Base-by-base conservation (phyloP, 805 yeast genomes). In the Torulaspora microellipsoides region DNA sequence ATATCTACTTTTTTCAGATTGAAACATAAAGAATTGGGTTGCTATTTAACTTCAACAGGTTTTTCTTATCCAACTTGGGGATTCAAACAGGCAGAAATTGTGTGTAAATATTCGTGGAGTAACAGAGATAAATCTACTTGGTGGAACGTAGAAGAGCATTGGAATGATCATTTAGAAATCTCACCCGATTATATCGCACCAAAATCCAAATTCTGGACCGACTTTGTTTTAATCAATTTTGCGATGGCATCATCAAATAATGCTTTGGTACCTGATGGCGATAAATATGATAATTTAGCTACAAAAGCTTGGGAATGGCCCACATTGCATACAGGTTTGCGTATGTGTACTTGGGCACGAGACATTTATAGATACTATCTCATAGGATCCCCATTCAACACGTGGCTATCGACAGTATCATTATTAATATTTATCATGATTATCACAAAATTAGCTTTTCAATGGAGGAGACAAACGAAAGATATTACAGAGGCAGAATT, bases 81-180 rank as follows among this genome's bases (percentile, higher is more conserved):
- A 15, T 93, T 91, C 77, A 79, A 88, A 62, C 99, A 93, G 72
- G 95, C 96, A 50, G 99, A 93, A 70, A 91, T 93, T 51, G 83
- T 81, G 1, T 93, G 99, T 69, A 78, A 76, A 53, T 65, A 71
- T 48, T 81, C 88, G 30, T 84, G 80, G 58, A 65, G 77, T 64
- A 69, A 60, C 35, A 80, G 85, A 65, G 95, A 85, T 60, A 85
- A 85, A 70, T 72, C 91, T 56, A 84, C 90, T 14, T 85, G 93
- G 91, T 85, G 93, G 93, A 85, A 84, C 64, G 73, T 85, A 48
- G 95, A 85, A 65, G 73, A 73, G 54, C 88, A 85, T 62, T 67
- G 65, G 47, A 85, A 85, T 62, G 70, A 67, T 29, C 62, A 70
- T 23, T 68, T 84, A 56, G 83, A 84, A 23, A 68, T 71, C 31